phyloP scores from a whole-genome alignment of 1,284 basidiomycete species.

The Trichosporon sp. region DNA sequence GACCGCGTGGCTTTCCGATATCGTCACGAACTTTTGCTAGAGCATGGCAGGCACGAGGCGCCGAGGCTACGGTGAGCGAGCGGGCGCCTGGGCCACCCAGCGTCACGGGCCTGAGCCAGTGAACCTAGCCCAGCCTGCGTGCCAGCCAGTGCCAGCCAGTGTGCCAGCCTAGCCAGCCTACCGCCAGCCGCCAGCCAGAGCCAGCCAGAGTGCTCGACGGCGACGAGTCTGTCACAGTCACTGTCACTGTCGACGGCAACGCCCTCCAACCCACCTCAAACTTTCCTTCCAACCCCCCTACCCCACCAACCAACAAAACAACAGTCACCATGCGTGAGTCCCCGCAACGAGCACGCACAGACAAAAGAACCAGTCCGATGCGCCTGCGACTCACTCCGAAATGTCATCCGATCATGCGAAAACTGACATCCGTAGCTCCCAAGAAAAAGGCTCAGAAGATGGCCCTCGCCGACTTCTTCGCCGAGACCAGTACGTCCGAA shows the following conservation, averaged over 20 bases:
- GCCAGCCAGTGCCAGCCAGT: too few relatives aligned
- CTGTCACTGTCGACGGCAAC: not conserved
- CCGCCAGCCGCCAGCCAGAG: not conserved
- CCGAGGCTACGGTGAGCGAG: not conserved
- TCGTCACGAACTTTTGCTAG: conserved; percentile 3
- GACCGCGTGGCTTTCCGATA: not conserved
- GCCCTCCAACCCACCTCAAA: not conserved
- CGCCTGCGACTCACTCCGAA: not conserved
- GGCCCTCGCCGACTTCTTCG: conserved; percentile 84
- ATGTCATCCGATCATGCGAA: not conserved
- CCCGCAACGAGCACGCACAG: not conserved
- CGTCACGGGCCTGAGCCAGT: too few relatives aligned
- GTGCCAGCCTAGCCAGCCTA: not conserved
- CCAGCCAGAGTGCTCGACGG: not conserved
- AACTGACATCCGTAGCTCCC: conserved; percentile 46
- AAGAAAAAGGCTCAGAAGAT: conserved; percentile 83
- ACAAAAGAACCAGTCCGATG: not conserved
- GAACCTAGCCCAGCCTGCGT: too few relatives aligned
- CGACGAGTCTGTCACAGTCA: not conserved
- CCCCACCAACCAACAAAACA: not conserved
- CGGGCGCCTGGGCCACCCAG: not conserved
- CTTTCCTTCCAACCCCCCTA: not conserved
- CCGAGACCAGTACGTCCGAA: conserved; percentile 67
- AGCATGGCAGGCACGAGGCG: not conserved
- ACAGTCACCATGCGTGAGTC: conserved; percentile 10